Conservation (phyloP, 2,329 filamentous ascomycete genomes). For the Cadophora malorum region DNA sequence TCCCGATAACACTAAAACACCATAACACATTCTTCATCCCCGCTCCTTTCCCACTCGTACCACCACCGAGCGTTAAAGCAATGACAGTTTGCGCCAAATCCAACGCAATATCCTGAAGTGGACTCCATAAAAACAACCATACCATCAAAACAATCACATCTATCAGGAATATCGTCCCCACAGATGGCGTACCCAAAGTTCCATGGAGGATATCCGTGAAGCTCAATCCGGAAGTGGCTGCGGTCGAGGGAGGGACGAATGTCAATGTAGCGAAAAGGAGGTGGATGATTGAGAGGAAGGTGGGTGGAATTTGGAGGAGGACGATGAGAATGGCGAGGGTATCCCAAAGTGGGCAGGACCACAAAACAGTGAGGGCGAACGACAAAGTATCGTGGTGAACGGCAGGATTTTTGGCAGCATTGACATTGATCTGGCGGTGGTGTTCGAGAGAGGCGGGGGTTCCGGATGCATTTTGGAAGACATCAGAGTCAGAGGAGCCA, state of each 20-base stretch:
- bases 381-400: conserved; percentile 77
- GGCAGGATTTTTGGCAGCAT: conserved; percentile 69
- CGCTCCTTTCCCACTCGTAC: conserved; percentile 71
- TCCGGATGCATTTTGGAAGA: conserved; percentile 47
- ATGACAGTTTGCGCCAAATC: conserved; percentile 94
- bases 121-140: conserved; percentile 88
- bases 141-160: conserved; percentile 83
- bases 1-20: conserved; percentile 69
- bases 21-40: conserved; percentile 75
- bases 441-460: conserved; percentile 53
- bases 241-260: conserved; percentile 84
- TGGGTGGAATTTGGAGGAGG: conserved; percentile 87
- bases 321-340: conserved; percentile 97
- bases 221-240: conserved; percentile 72
- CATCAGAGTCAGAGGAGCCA: conserved; percentile 63
- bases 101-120: conserved; percentile 85
- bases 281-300: conserved; percentile 87
- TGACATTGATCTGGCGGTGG: conserved; percentile 73
- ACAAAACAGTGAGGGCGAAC: conserved; percentile 84
- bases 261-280: conserved; percentile 91
- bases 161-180: conserved; percentile 83
- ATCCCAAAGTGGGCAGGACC: conserved; percentile 89
- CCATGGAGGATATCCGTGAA: conserved; percentile 92
- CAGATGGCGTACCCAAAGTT: conserved; percentile 82
- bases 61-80: conserved; percentile 86